Conservation (phyloP, 2,329 filamentous ascomycete genomes). For the Aspergillus caelatus region DNA sequence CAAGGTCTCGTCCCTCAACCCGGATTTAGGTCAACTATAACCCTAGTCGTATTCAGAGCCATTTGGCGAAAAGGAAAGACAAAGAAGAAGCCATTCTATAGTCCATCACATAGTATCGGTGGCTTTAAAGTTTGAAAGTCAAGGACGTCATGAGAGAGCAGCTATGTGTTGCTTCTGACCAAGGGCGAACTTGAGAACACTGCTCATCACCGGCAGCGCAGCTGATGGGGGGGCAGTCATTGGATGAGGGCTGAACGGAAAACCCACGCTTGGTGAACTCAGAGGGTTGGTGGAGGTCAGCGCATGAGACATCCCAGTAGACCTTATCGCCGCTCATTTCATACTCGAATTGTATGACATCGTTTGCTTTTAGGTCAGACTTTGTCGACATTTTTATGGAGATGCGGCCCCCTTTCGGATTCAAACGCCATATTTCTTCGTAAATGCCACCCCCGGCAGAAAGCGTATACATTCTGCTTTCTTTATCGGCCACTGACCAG, state of each 20-base stretch:
- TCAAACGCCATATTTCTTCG: conserved; percentile 33
- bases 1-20: background rate
- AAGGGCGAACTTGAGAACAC: conserved; percentile 36
- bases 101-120: background rate
- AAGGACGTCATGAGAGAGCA: background rate
- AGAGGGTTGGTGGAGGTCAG: conserved; percentile 35
- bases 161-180: background rate
- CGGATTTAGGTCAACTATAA: background rate
- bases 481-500: conserved; percentile 33
- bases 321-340: conserved; percentile 35
- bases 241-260: conserved; percentile 31
- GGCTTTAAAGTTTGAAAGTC: background rate
- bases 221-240: conserved; percentile 30
- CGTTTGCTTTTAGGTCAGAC: background rate
- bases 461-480: conserved; percentile 30
- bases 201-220: conserved; percentile 35
- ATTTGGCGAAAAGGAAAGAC: background rate
- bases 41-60: background rate
- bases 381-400: conserved; percentile 40
- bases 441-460: conserved; percentile 28
- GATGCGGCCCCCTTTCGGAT: conserved; percentile 34
- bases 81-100: background rate
- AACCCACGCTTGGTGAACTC: conserved; percentile 39
- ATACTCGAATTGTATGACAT: conserved; percentile 43
- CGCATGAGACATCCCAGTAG: conserved; percentile 46